Evolutionary conservation across 495 filamentous ascomycete species (phyloP).

Genomic region (Aspergillus coremiiformis): DNA sequence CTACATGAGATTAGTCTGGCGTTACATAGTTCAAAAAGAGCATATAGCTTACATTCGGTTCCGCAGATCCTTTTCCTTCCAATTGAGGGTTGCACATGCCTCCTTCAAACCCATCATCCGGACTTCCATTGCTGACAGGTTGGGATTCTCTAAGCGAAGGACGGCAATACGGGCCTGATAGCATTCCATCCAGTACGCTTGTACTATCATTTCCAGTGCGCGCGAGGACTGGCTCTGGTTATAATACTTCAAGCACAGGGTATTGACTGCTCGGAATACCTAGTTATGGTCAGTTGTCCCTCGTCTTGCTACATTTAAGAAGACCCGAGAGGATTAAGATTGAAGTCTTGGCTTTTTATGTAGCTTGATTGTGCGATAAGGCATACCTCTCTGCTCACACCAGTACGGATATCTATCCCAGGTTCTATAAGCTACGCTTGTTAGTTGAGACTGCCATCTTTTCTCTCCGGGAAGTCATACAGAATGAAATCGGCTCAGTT

Average conservation of each 20-base stretch:
- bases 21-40: not conserved
- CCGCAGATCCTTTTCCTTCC: conserved; percentile 19
- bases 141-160: conserved; percentile 12
- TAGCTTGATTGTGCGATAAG: not conserved
- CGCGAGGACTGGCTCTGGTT: conserved; percentile 20
- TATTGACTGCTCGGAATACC: conserved; percentile 14
- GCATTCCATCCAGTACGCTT: conserved; percentile 21
- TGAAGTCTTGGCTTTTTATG: not conserved
- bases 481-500: conserved; percentile 9
- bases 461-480: not conserved
- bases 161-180: conserved; percentile 16
- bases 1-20: not conserved
- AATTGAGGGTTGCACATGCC: conserved; percentile 13
- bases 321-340: not conserved
- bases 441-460: not conserved
- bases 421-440: conserved; percentile 10
- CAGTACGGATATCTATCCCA: conserved; percentile 13
- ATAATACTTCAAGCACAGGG: conserved; percentile 17
- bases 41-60: conserved; percentile 11
- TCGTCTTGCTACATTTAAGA: not conserved
- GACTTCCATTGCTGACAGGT: conserved; percentile 10
- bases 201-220: conserved; percentile 21
- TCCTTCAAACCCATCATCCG: conserved; percentile 18
- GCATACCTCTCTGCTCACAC: conserved; percentile 14
- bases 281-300: not conserved